These are phyloP conservation scores for Hymenochaete sp. DNA, from an alignment of 1,284 basidiomycete genomes.

Conservation along the genomic window DNA sequence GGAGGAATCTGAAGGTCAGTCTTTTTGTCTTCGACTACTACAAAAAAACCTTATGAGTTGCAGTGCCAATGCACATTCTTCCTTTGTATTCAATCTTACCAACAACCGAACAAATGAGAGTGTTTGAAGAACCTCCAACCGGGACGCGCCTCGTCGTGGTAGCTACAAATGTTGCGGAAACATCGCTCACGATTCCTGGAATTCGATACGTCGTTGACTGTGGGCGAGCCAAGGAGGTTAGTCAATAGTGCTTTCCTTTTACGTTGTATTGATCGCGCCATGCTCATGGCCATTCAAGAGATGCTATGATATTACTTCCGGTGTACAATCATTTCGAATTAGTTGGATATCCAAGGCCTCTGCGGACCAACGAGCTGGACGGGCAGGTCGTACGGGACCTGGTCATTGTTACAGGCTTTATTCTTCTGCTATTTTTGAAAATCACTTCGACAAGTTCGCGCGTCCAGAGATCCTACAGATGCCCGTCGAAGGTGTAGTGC, in stretches of 20 bases:
- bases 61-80: conserved; percentile 63
- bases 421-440: conserved; percentile 75
- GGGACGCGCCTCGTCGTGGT: conserved; percentile 63
- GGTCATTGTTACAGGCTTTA: conserved; percentile 77
- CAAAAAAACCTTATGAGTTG: not conserved
- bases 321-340: conserved; percentile 66
- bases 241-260: conserved; percentile 15
- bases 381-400: conserved; percentile 71
- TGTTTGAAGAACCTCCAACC: conserved; percentile 58
- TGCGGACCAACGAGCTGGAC: conserved; percentile 63
- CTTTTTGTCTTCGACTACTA: not conserved
- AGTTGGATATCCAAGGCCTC: conserved; percentile 74
- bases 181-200: conserved; percentile 70
- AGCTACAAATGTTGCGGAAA: conserved; percentile 74
- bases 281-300: too few species aligned
- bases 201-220: conserved; percentile 73
- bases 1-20: conserved; percentile 55
- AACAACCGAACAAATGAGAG: conserved; percentile 66
- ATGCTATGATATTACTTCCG: conserved; percentile 49
- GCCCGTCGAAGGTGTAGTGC: conserved; percentile 93
- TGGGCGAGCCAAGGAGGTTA: conserved; percentile 78
- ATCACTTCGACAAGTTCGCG: conserved; percentile 84
- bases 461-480: conserved; percentile 91
- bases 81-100: conserved; percentile 69
- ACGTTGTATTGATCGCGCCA: conserved; percentile 8